Evolutionary conservation across 2,329 filamentous ascomycete species (phyloP), one percentile per base, ranked within the genome.

Genomic region (Cercospora brassicicola): DNA sequence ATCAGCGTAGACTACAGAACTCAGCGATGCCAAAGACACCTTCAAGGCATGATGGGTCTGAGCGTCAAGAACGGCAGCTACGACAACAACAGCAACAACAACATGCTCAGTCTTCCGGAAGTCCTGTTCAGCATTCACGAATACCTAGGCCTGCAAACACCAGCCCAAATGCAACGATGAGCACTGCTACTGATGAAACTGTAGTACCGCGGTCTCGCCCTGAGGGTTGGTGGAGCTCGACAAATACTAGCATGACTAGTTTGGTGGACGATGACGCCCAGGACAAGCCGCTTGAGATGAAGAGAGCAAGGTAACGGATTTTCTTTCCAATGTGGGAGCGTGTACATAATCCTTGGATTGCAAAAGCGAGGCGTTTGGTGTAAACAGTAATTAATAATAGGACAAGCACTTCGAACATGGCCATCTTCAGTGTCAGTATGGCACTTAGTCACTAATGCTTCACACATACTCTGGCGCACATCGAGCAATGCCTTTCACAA

Each of bases 191-290:
- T 4, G 69, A 73, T 42, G 67, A 67, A 11, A 73, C 72, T 10
- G 65, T 73, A 9, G 64, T 72, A 10, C 64, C 59, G 33, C 65
- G 66, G 3, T 65, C 57, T 31, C 61, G 69, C 13, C 71, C 72
- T 2, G 72, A 73, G 60, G 72, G 72, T 3, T 72, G 72, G 72
- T 73, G 72, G 72, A 68, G 65, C 36, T 70, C 68, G 15, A 72
- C 70, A 20, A 72, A 67, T 56, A 71, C 72, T 4, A 67, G 64
- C 45, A 45, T 65, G 42, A 59, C 64, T 36, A 73, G 69, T 53
- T 62, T 72, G 20, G 26, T 71, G 3, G 67, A 55, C 20, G 59
- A 28, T 6, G 63, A 65, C 48, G 61, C 28, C 10, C 28, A 55
- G 4, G 61, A 56, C 30, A 39, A n/a, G 20, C 31, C 15, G 20